These are phyloP conservation scores for Solanum hybrid DNA, from an alignment of 305 asterid species.

Conservation along the genomic window DNA sequence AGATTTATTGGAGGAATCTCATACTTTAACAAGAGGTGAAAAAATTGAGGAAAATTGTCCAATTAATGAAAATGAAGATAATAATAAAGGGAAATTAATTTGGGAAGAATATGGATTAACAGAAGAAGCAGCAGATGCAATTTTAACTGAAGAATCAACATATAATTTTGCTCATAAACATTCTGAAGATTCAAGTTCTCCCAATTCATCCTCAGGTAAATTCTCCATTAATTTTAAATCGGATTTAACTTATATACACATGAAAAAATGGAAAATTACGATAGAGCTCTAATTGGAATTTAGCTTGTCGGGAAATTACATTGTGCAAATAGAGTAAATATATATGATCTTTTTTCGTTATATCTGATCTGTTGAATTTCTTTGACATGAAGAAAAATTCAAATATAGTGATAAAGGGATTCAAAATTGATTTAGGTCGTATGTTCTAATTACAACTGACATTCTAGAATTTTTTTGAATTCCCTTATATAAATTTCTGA, in stretches of 20 bases:
- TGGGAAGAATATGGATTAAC: conserved; percentile 9
- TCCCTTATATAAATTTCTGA: neutral
- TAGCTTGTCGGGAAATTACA: neutral
- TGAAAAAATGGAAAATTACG: neutral
- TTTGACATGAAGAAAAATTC: neutral
- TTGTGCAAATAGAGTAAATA: neutral
- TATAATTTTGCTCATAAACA: conserved; percentile 18
- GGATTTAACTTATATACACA: neutral
- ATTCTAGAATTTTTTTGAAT: neutral
- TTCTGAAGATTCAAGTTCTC: neutral
- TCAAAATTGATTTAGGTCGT: neutral
- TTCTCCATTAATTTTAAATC: neutral
- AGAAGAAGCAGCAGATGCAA: conserved; percentile 10
- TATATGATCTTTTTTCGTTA: neutral
- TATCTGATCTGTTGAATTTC: neutral
- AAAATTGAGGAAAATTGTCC: neutral
- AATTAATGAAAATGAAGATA: neutral
- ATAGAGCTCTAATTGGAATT: neutral
- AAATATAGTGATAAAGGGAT: neutral
- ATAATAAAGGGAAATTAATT: neutral
- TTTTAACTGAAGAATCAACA: conserved; percentile 11
- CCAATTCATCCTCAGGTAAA: conserved; percentile 2
- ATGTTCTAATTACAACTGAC: neutral
- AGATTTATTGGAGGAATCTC: conserved; percentile 44
- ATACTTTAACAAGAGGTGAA: conserved; percentile 17